Percentiles rank a stretch among this genome's conserved stretches.
These are phyloP conservation scores for Arabidopsis suecica DNA, from an alignment of 345 rosid genomes.

Conservation along the genomic window DNA sequence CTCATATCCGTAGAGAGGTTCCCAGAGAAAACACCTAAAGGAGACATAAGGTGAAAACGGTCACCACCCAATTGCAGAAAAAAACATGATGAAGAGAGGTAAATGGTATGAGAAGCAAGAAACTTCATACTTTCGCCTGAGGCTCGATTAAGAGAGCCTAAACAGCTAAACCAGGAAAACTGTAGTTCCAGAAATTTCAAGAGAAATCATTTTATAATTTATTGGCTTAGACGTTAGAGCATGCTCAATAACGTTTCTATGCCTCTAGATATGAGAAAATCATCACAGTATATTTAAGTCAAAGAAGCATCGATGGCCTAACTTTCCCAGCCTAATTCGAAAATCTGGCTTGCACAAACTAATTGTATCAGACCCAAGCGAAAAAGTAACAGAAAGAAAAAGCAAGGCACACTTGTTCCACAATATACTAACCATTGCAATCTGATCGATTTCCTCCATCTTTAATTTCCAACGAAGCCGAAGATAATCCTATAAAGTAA, in stretches of 20 bases:
- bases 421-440: constrained; percentile 44
- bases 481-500: constrained; percentile 69
- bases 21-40: constrained; percentile 84
- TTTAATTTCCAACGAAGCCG: constrained; percentile 81
- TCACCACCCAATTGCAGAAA: neutral
- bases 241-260: neutral
- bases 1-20: constrained; percentile 67
- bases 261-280: constrained; percentile 8
- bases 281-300: neutral
- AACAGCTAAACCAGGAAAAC: constrained; percentile 2
- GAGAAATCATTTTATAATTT: neutral
- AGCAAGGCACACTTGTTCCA: neutral
- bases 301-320: constrained; percentile 6
- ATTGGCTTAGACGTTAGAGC: neutral
- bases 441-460: constrained; percentile 58
- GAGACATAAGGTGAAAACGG: constrained; percentile 18
- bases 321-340: neutral
- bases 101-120: neutral
- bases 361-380: constrained; percentile 18
- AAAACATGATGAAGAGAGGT: neutral
- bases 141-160: constrained; percentile 17
- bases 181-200: neutral
- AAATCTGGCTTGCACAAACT: constrained; percentile 8
- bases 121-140: constrained; percentile 10
- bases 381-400: constrained; percentile 10